These are phyloP conservation scores for Ophiocordyceps camponoti-rufipedis DNA, from an alignment of 2,329 filamentous ascomycete genomes.

Conservation along the genomic window DNA sequence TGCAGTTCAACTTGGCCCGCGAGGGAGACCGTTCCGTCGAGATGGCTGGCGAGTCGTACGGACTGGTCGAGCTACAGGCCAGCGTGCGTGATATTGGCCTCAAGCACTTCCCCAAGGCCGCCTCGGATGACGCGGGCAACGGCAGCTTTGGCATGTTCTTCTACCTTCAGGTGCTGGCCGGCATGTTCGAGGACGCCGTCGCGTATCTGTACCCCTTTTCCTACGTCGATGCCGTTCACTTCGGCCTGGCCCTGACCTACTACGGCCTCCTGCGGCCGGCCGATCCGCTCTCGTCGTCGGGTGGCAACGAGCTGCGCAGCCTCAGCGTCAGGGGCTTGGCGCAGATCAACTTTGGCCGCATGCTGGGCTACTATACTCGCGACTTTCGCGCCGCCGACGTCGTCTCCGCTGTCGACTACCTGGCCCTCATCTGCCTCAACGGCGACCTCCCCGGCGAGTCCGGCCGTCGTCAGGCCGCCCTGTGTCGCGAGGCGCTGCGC, in stretches of 20 bases:
- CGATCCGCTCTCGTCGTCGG: constrained; percentile 44
- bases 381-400: constrained; percentile 88
- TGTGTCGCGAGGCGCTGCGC: constrained; percentile 83
- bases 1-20: constrained; percentile 51
- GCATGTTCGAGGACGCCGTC: constrained; percentile 87
- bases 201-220: constrained; percentile 83
- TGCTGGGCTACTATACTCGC: constrained; percentile 87
- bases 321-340: constrained; percentile 50
- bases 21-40: constrained; percentile 46
- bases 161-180: constrained; percentile 75
- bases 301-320: constrained; percentile 50
- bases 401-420: constrained; percentile 81
- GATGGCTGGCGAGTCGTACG: constrained; percentile 47
- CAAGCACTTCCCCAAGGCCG: constrained; percentile 72
- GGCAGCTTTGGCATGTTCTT: constrained; percentile 82
- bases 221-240: constrained; percentile 87
- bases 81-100: constrained; percentile 79
- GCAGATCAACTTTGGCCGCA: constrained; percentile 85
- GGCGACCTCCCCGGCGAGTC: constrained; percentile 58
- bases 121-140: constrained; percentile 53
- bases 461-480: constrained; percentile 56
- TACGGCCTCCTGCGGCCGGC: constrained; percentile 81
- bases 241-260: constrained; percentile 73
- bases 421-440: constrained; percentile 82
- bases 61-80: constrained; percentile 49